Percentiles rank a stretch among this genome's conserved stretches.
Evolutionary conservation across 129 eudicot species (phyloP).

Genomic region (Flaveria sonorensis): DNA sequence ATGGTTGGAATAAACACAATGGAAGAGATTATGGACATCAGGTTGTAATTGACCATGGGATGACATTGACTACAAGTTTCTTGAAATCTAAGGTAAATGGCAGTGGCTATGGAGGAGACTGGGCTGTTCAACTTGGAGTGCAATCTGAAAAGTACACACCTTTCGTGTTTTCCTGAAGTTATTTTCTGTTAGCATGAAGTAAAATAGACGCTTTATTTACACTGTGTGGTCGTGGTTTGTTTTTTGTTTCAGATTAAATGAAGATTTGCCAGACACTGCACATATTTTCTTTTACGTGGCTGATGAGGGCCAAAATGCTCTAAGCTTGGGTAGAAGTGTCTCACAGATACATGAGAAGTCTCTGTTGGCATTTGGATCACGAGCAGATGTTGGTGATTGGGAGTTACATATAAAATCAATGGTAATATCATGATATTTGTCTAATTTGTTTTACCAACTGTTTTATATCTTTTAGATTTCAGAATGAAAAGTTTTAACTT

Average conservation of each 20-base stretch:
- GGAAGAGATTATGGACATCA: slow-evolving; percentile 97
- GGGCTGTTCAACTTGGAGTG: slow-evolving; percentile 81
- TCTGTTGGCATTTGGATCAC: slow-evolving; percentile 75
- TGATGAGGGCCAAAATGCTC: slow-evolving; percentile 75
- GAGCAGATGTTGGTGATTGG: slow-evolving; percentile 81
- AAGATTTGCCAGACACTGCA: slow-evolving; percentile 43
- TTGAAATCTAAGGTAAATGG: slow-evolving; percentile 64
- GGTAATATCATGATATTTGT: slow-evolving; percentile 43
- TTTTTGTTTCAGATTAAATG: slow-evolving; percentile 35
- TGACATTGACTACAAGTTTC: slow-evolving; percentile 74
- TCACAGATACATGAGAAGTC: slow-evolving; percentile 47
- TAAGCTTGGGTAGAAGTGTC: slow-evolving; percentile 61
- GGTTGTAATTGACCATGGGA: slow-evolving; percentile 62
- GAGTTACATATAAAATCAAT: slow-evolving; percentile 73
- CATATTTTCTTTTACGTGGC: slow-evolving; percentile 95
- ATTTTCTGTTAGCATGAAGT: not conserved
- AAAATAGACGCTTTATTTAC: not conserved
- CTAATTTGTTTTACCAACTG: not conserved
- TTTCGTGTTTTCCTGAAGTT: not conserved
- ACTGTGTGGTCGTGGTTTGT: not conserved
- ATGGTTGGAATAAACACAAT: slow-evolving; percentile 93
- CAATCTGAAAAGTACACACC: slow-evolving; percentile 57
- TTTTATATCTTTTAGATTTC: not conserved
- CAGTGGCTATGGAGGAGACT: slow-evolving; percentile 98
- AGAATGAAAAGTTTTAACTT: not conserved